Base-by-base conservation (phyloP, 2,329 filamentous ascomycete genomes). In the Paraconiothyrium brasiliense region DNA sequence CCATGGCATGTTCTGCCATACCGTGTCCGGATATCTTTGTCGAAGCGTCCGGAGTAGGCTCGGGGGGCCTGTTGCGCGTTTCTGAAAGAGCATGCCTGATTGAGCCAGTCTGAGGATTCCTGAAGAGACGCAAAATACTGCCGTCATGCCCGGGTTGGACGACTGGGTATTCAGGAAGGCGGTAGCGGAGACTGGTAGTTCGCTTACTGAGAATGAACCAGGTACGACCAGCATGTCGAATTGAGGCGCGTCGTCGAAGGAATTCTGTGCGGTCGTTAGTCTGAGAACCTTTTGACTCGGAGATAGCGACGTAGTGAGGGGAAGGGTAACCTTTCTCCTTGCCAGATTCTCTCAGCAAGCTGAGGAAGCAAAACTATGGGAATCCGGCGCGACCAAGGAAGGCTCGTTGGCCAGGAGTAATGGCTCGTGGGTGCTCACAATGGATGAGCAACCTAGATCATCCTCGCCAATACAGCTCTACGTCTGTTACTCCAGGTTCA, bases 301-400 rank as follows among this genome's bases (percentile, higher is more conserved):
- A 41, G 14, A 37, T 37, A 41, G 58, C 34, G 57, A 57, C 62
- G 44, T 57, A 43, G 43, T 43, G 44, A 46, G 49, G 50, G 62
- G 63, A 62, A 48, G 64, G 71, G 73, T 74, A 69, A 76, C 75
- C 74, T 77, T 76, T 76, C 72, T 77, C 73, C 71, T 67, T 69
- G 75, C 73, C 71, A 77, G 73, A 73, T 60, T 74, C 70, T 73
- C 67, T 70, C 62, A 72, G 67, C 72, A 71, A 68, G 67, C 70
- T 68, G 60, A 62, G 50, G 59, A 47, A 58, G 60, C 71, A 72
- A 71, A 67, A 70, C 68, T 67, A 67, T 70, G 68, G 67, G 70
- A 75, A 74, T 73, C 73, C 72, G 67, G 71, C 74, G 57, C 61
- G 71, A 71, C 71, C 69, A 70, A 56, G 68, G 71, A 71, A 70